phyloP scores from a whole-genome alignment of 352 stramenopile species.

The Elongisporangium undulatum region DNA sequence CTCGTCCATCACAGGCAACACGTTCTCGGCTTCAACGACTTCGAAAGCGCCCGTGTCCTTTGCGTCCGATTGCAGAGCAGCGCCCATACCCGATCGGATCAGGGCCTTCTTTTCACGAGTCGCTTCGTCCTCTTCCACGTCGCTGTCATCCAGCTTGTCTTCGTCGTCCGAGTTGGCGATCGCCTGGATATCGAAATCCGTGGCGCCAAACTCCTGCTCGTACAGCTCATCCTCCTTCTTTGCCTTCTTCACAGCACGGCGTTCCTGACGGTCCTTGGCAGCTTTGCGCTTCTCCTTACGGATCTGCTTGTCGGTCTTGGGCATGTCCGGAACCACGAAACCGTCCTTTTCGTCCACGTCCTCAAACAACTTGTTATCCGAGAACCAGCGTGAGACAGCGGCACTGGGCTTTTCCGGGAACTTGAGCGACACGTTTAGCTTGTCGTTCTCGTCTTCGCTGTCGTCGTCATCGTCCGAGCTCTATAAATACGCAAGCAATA shows the following conservation, averaged over 20 bases:
- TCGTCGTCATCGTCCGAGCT: slow-evolving; percentile 79
- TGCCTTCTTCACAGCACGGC: slow-evolving; percentile 64
- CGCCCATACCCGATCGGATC: slow-evolving; percentile 86
- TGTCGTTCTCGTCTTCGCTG: slow-evolving; percentile 47
- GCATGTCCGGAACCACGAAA: slow-evolving; percentile 75
- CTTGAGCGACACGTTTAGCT: slow-evolving; percentile 69
- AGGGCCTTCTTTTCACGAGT: slow-evolving; percentile 74
- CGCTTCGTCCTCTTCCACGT: slow-evolving; percentile 43
- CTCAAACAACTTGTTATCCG: slow-evolving; percentile 79
- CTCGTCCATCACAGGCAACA: slow-evolving; percentile 69
- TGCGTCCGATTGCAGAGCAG: slow-evolving; percentile 29
- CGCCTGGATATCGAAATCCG: slow-evolving; percentile 60
- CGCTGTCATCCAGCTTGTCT: slow-evolving; percentile 25
- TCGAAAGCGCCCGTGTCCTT: slow-evolving; percentile 25
- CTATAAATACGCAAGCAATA: slow-evolving; percentile 24
- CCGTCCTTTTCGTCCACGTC: slow-evolving; percentile 59
- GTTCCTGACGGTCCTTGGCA: slow-evolving; percentile 89
- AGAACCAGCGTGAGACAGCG: slow-evolving; percentile 80
- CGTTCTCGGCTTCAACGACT: slow-evolving; percentile 38
- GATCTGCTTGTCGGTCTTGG: slow-evolving; percentile 98
- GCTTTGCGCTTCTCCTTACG: slow-evolving; percentile 97
- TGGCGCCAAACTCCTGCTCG: slow-evolving; percentile 63
- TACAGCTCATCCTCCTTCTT: slow-evolving; percentile 86
- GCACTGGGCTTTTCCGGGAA: slow-evolving; percentile 75
- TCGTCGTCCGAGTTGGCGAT: slow-evolving; percentile 35